phyloP scores from a whole-genome alignment of 2,329 filamentous ascomycete genomes.

The Knufia fluminis region DNA sequence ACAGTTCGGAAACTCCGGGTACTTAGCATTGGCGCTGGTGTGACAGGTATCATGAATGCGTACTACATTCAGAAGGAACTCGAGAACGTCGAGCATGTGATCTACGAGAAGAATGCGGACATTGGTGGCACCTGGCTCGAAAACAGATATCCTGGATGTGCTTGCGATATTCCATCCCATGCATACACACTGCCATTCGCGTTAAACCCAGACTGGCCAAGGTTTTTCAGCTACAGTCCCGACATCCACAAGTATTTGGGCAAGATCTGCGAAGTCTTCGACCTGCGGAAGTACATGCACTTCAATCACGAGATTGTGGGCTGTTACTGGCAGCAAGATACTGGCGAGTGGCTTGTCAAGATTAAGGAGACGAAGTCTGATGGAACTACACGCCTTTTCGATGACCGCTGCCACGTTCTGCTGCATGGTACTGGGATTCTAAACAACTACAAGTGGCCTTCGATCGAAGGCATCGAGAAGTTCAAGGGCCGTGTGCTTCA shows the following conservation, averaged over 20 bases:
- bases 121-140: conserved; percentile 29
- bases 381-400: conserved; percentile 30
- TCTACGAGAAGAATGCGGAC: conserved; percentile 26
- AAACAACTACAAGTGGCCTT: conserved; percentile 26
- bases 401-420: conserved; percentile 37
- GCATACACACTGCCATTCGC: conserved; percentile 27
- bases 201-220: conserved; percentile 36
- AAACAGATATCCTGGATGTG: conserved; percentile 14
- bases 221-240: conserved; percentile 32
- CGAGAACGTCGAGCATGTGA: conserved; percentile 22
- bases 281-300: conserved; percentile 39
- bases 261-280: conserved; percentile 32
- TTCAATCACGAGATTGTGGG: conserved; percentile 42
- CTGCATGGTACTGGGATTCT: conserved; percentile 35
- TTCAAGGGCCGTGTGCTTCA: conserved; percentile 25
- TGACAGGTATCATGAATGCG: conserved; percentile 61
- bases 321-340: conserved; percentile 41
- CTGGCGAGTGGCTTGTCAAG: conserved; percentile 42
- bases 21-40: conserved; percentile 41
- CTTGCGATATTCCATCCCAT: conserved; percentile 41
- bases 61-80: conserved; percentile 20
- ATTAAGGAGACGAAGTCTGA: conserved; percentile 31
- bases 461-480: conserved; percentile 22
- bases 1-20: conserved; percentile 35
- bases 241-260: conserved; percentile 38